Evolutionary conservation across 2,329 filamentous ascomycete species (phyloP).

Genomic region (Calonectria hongkongensis): DNA sequence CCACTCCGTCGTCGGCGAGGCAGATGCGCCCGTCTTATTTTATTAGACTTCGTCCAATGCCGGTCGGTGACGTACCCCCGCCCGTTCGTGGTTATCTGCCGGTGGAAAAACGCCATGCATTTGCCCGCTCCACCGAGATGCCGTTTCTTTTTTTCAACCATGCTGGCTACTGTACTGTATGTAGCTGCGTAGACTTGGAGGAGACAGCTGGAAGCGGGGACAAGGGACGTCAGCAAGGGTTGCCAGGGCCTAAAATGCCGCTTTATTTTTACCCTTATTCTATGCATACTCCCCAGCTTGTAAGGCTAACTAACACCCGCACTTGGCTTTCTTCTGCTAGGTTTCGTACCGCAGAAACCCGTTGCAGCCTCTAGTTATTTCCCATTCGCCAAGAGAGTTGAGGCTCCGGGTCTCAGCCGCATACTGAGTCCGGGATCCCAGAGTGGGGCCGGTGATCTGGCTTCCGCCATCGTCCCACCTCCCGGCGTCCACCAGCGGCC

Average conservation of each 20-base stretch:
- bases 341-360: not conserved
- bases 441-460: constrained; percentile 34
- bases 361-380: not conserved
- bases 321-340: not conserved
- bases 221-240: too few relatives aligned
- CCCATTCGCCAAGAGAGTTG: constrained; percentile 16
- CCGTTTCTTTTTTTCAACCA: not conserved
- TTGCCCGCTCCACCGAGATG: constrained; percentile 24
- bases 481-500: constrained; percentile 29
- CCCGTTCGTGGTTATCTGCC: constrained; percentile 38
- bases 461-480: constrained; percentile 32
- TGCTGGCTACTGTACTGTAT: not conserved
- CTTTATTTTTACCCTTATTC: too few relatives aligned
- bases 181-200: not conserved
- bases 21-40: constrained; percentile 31
- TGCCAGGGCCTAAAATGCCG: too few relatives aligned
- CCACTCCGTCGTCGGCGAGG: constrained; percentile 22
- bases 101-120: constrained; percentile 37
- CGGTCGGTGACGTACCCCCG: constrained; percentile 35
- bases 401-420: constrained; percentile 34
- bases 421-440: constrained; percentile 17
- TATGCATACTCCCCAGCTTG: too few relatives aligned
- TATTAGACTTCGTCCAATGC: constrained; percentile 34
- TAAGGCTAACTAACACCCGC: too few relatives aligned
- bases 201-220: too few relatives aligned